These are phyloP conservation scores for Phanerochaete carnosa DNA, from an alignment of 768 basidiomycete genomes.

Conservation along the genomic window DNA sequence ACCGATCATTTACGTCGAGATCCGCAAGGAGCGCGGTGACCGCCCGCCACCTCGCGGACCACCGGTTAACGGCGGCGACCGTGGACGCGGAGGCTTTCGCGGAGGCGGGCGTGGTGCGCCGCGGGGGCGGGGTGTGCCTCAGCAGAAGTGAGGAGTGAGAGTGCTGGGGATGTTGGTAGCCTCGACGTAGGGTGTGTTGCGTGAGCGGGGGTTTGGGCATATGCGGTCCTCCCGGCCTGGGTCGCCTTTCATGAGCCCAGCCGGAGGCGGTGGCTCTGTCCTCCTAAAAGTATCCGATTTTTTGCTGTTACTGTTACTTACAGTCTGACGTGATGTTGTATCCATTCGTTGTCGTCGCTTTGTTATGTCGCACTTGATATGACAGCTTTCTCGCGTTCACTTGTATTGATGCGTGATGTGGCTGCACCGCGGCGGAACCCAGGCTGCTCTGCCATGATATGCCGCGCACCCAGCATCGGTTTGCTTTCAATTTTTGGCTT, in stretches of 20 bases:
- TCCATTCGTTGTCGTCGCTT: slow-evolving; percentile 13
- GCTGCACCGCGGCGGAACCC: not conserved
- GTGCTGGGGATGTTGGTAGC: not conserved
- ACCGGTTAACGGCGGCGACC: slow-evolving; percentile 46
- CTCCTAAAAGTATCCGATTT: slow-evolving; percentile 11
- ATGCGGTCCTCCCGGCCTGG: slow-evolving; percentile 16
- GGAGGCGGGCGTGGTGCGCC: slow-evolving; percentile 43
- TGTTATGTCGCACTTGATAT: slow-evolving; percentile 13
- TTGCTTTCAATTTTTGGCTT: not conserved
- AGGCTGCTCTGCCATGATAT: not conserved
- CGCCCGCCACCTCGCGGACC: slow-evolving; percentile 62
- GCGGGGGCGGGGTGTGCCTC: slow-evolving; percentile 34
- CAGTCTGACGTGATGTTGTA: slow-evolving; percentile 13
- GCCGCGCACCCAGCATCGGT: not conserved
- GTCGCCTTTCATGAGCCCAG: slow-evolving; percentile 3
- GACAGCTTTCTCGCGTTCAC: slow-evolving; percentile 2
- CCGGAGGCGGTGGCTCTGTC: not conserved
- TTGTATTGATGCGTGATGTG: not conserved
- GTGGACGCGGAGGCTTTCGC: slow-evolving; percentile 47
- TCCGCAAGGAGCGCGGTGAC: slow-evolving; percentile 89
- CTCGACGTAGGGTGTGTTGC: not conserved
- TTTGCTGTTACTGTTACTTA: slow-evolving; percentile 6
- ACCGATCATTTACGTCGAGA: slow-evolving; percentile 75
- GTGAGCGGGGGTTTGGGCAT: not conserved
- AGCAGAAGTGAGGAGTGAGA: slow-evolving; percentile 18